phyloP scores from a whole-genome alignment of 1,284 basidiomycete genomes.

The Puccinia triticina region DNA sequence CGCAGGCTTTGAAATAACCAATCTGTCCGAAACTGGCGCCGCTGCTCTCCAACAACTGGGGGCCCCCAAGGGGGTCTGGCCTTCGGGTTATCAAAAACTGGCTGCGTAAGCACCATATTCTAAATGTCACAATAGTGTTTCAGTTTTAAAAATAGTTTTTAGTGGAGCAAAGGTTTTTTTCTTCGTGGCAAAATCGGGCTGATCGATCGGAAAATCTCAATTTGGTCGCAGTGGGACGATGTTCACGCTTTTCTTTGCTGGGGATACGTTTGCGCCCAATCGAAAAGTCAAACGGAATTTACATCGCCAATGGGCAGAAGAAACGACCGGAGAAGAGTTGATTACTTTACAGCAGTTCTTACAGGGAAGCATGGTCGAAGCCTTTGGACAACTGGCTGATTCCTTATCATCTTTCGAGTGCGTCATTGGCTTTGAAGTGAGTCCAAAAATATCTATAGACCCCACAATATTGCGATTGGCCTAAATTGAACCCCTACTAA shows the following conservation, averaged over 20 bases:
- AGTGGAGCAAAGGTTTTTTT: not conserved
- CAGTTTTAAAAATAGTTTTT: no score
- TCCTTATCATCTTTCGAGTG: conserved; percentile 74
- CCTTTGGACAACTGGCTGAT: conserved; percentile 72
- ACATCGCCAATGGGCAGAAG: conserved; percentile 47
- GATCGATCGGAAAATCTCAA: conserved; percentile 28
- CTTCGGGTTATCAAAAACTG: conserved; percentile 78
- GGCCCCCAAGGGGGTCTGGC: conserved; percentile 43
- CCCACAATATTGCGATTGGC: not conserved
- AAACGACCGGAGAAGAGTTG: conserved; percentile 51
- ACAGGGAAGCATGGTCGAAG: conserved; percentile 78
- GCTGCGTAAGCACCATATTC: conserved; percentile 60
- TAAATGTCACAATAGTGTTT: not conserved
- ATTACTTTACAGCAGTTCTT: conserved; percentile 74
- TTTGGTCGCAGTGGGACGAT: conserved; percentile 60
- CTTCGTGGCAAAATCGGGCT: not conserved
- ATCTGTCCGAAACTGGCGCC: conserved; percentile 75
- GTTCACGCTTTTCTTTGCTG: conserved; percentile 60
- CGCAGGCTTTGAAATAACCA: conserved; percentile 60
- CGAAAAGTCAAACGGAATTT: conserved; percentile 54
- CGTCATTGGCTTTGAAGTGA: conserved; percentile 80
- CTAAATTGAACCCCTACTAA: conserved; percentile 27
- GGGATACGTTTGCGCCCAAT: conserved; percentile 75
- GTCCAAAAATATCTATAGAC: conserved; percentile 12
- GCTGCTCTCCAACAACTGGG: conserved; percentile 69